phyloP scores from a whole-genome alignment of 148 eudicot species.

The Camellia granthamiana region DNA sequence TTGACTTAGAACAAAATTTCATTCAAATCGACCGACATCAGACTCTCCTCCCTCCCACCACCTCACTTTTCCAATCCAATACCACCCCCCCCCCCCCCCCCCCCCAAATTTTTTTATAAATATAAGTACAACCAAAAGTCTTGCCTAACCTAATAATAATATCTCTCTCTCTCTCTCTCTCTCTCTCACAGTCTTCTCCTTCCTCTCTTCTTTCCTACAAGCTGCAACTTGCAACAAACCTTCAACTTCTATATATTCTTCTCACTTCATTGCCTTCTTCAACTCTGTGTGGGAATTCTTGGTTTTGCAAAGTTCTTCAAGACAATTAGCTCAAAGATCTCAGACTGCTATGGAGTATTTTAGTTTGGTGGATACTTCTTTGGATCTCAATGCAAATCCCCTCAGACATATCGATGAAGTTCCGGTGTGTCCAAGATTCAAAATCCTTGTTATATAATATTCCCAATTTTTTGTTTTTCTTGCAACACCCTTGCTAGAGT shows the following conservation, averaged over 20 bases:
- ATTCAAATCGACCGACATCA: background rate
- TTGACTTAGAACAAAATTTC: constrained; percentile 28
- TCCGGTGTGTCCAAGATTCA: constrained; percentile 22
- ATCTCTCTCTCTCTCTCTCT: background rate
- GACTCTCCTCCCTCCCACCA: background rate
- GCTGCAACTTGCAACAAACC: no score
- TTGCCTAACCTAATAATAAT: background rate
- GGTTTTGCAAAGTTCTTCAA: background rate
- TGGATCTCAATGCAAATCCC: constrained; percentile 53
- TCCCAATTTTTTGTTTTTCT: background rate
- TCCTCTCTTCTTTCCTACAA: constrained; percentile 1
- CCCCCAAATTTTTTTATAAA: background rate
- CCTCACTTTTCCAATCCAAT: background rate
- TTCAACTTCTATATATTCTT: background rate
- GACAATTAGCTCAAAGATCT: no score
- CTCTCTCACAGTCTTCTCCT: constrained; percentile 3
- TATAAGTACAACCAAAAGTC: constrained; percentile 9
- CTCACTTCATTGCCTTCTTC: no score
- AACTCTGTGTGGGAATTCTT: background rate
- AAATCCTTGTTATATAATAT: background rate
- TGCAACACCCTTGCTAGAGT: background rate
- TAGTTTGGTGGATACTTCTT: constrained; percentile 56
- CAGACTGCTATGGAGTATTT: constrained; percentile 52
- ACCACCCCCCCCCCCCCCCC: background rate
- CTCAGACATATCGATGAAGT: constrained; percentile 43